These are phyloP conservation scores for Botrytis porri DNA, from an alignment of 2,329 filamentous ascomycete genomes.

Conservation along the genomic window DNA sequence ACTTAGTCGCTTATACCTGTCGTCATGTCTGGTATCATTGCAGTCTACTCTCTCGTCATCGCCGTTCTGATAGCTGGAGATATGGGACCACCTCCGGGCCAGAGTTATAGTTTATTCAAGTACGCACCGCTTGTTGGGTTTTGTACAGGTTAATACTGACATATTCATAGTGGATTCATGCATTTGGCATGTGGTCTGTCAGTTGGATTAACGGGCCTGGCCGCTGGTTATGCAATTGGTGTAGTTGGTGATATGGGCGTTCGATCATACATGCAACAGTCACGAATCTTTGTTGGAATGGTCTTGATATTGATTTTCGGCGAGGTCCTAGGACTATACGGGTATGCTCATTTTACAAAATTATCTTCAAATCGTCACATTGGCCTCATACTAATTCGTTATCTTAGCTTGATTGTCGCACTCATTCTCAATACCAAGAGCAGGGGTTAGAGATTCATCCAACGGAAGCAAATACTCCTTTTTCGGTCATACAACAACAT, in stretches of 20 bases:
- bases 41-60: slow-evolving; percentile 95
- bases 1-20: slow-evolving; percentile 72
- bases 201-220: slow-evolving; percentile 87
- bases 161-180: slow-evolving; percentile 70
- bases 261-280: slow-evolving; percentile 93
- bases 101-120: slow-evolving; percentile 80
- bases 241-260: slow-evolving; percentile 94
- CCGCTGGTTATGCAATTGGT: slow-evolving; percentile 94
- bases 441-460: slow-evolving; percentile 30
- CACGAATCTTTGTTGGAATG: slow-evolving; percentile 96
- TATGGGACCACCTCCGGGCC: slow-evolving; percentile 66
- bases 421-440: slow-evolving; percentile 86
- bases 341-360: slow-evolving; percentile 56
- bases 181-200: slow-evolving; percentile 88
- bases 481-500: slow-evolving; percentile 18
- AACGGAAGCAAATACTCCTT: neutral
- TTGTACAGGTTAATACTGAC: slow-evolving; percentile 17
- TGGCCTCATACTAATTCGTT: slow-evolving; percentile 21
- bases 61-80: slow-evolving; percentile 93
- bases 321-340: slow-evolving; percentile 94
- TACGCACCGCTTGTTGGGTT: slow-evolving; percentile 43
- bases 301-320: slow-evolving; percentile 98
- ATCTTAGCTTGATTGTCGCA: slow-evolving; percentile 76
- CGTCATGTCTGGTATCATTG: slow-evolving; percentile 99
- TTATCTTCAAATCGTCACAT: neutral